Evolutionary conservation across 495 filamentous ascomycete genomes (phyloP).

Genomic region (Aspergillus nidulans): DNA sequence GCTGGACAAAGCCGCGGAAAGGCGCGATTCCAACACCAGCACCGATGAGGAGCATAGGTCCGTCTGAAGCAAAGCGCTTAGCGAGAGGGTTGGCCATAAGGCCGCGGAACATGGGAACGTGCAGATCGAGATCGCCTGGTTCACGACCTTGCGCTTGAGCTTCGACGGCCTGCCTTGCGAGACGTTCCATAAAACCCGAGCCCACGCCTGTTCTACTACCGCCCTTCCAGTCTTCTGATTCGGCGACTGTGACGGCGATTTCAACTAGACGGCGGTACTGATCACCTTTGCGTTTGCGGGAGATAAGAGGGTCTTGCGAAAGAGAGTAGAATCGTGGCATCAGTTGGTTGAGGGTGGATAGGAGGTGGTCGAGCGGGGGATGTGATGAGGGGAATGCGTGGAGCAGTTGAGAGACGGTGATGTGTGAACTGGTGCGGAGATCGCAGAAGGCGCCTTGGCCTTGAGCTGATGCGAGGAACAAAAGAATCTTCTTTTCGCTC

Average conservation of each 20-base stretch:
- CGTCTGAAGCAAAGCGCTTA: constrained; percentile 81
- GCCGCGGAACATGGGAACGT: constrained; percentile 94
- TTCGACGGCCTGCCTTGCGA: constrained; percentile 64
- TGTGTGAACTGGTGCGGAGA: constrained; percentile 81
- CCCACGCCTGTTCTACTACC: constrained; percentile 66
- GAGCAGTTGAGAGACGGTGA: constrained; percentile 79
- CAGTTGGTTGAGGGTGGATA: constrained; percentile 74
- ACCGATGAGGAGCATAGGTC: constrained; percentile 95
- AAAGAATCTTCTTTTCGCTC: constrained; percentile 81
- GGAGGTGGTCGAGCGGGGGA: constrained; percentile 74
- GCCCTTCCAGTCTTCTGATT: constrained; percentile 72
- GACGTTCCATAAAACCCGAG: constrained; percentile 80
- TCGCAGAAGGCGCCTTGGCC: constrained; percentile 94
- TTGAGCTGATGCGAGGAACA: constrained; percentile 81
- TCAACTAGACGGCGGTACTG: constrained; percentile 82
- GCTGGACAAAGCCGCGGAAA: constrained; percentile 95
- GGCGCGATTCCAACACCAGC: constrained; percentile 96
- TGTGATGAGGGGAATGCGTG: constrained; percentile 88
- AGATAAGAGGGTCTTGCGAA: constrained; percentile 89
- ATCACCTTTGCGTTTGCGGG: constrained; percentile 59
- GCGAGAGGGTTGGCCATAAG: constrained; percentile 98
- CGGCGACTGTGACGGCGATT: constrained; percentile 90
- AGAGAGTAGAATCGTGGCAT: constrained; percentile 99
- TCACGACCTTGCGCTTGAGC: constrained; percentile 55
- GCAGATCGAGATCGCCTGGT: constrained; percentile 52